phyloP scores from a whole-genome alignment of 1,139 yeast genomes.

The Pichia sp. region DNA sequence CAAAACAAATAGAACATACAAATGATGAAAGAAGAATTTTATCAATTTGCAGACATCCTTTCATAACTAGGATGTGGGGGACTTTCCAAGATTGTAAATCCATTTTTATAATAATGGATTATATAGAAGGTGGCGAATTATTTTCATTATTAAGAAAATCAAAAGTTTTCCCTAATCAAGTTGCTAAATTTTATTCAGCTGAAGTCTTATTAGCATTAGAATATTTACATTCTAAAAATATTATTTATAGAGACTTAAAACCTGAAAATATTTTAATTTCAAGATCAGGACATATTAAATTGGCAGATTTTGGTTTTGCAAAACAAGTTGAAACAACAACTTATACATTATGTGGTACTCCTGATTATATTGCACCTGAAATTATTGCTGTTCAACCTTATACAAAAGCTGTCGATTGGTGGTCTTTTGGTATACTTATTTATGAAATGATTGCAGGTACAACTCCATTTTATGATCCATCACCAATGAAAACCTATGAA shows the following conservation, averaged over 20 bases:
- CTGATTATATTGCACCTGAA: conserved; percentile 61
- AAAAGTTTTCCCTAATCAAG: conserved; percentile 57
- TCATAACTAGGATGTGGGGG: conserved; percentile 60
- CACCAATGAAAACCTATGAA: conserved; percentile 59
- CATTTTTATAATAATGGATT: conserved; percentile 58
- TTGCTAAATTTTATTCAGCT: conserved; percentile 58
- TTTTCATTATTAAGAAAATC: conserved; percentile 51
- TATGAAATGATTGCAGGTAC: conserved; percentile 60
- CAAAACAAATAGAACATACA: conserved; percentile 60
- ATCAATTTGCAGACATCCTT: conserved; percentile 53
- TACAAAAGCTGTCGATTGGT: conserved; percentile 60
- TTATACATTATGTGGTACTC: conserved; percentile 59
- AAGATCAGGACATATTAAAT: conserved; percentile 53
- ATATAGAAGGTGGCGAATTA: conserved; percentile 58
- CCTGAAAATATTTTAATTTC: conserved; percentile 56
- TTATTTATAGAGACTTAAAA: conserved; percentile 54
- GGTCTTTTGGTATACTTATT: conserved; percentile 56
- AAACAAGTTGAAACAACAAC: conserved; percentile 55
- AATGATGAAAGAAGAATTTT: conserved; percentile 56
- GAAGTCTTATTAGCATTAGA: conserved; percentile 55
- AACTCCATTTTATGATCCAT: conserved; percentile 56
- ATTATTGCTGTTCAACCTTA: conserved; percentile 58
- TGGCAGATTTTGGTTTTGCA: conserved; percentile 60
- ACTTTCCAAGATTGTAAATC: conserved; percentile 54
- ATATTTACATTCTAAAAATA: conserved; percentile 51